These are phyloP conservation scores for Polygonum aviculare DNA, from an alignment of 148 eudicot species.

Conservation along the genomic window DNA sequence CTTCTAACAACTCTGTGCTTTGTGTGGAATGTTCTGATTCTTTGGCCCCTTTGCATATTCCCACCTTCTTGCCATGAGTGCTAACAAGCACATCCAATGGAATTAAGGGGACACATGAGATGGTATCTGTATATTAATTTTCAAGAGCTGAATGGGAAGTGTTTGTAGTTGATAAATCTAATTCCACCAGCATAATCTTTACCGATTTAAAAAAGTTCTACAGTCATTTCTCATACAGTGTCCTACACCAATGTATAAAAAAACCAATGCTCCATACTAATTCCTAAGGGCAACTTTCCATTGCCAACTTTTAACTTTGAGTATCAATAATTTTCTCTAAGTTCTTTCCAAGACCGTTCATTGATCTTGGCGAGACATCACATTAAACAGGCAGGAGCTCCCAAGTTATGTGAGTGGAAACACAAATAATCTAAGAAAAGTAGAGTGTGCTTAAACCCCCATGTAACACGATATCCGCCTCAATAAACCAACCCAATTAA, in stretches of 20 bases:
- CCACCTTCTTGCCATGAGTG: too few relatives aligned
- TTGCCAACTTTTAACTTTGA: neutral
- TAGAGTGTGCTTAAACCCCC: neutral
- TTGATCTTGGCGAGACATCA: neutral
- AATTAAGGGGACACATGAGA: too few relatives aligned
- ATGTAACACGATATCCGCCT: neutral
- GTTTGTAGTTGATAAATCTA: neutral
- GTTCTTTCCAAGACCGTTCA: neutral
- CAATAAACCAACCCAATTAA: neutral
- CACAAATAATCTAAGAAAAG: neutral
- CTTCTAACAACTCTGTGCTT: too few relatives aligned
- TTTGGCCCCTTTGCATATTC: too few relatives aligned
- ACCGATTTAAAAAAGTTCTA: too few relatives aligned
- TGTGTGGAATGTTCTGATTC: too few relatives aligned
- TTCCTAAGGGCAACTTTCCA: neutral
- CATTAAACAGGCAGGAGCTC: neutral
- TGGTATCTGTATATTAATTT: too few relatives aligned
- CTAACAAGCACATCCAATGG: too few relatives aligned
- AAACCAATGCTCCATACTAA: neutral
- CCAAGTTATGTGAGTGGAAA: neutral
- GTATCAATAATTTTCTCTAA: too few relatives aligned
- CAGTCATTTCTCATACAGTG: neutral
- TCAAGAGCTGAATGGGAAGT: neutral
- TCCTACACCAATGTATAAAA: neutral
- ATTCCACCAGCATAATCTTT: neutral